These are phyloP conservation scores for Escovopsis sp. DNA, from an alignment of 2,329 filamentous ascomycete genomes.

Conservation along the genomic window DNA sequence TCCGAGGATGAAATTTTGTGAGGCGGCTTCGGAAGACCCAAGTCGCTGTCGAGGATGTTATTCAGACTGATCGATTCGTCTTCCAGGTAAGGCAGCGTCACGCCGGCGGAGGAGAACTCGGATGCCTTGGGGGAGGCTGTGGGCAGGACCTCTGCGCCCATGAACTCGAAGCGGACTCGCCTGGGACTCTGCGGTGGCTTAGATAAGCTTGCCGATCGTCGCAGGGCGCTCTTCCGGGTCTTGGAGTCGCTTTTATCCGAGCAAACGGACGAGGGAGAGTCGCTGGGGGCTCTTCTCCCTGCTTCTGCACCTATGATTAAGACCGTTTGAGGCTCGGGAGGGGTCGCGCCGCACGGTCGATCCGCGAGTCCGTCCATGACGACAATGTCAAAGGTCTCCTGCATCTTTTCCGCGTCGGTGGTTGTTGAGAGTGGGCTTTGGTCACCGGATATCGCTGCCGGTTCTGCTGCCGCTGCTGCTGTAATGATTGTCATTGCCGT, in stretches of 20 bases:
- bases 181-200: conserved; percentile 39
- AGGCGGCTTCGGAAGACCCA: conserved; percentile 28
- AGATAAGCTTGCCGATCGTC: conserved; percentile 38
- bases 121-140: conserved; percentile 37
- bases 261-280: conserved; percentile 33
- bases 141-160: conserved; percentile 44
- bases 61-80: conserved; percentile 15
- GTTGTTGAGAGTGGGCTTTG: conserved; percentile 2
- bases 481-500: neutral
- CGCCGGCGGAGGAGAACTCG: conserved; percentile 16
- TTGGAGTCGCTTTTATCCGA: conserved; percentile 39
- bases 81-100: conserved; percentile 11
- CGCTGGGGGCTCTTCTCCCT: conserved; percentile 28
- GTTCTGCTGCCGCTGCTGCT: no score
- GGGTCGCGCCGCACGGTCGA: conserved; percentile 1
- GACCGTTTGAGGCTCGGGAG: conserved; percentile 3
- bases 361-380: conserved; percentile 10
- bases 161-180: conserved; percentile 47
- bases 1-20: conserved; percentile 43
- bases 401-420: conserved; percentile 12
- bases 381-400: conserved; percentile 8
- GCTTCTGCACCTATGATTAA: conserved; percentile 16
- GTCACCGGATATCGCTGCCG: no score
- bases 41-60: conserved; percentile 22
- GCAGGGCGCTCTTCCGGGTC: conserved; percentile 39